phyloP scores from a whole-genome alignment of 2,329 filamentous ascomycete species.

The Truncatella angustata region DNA sequence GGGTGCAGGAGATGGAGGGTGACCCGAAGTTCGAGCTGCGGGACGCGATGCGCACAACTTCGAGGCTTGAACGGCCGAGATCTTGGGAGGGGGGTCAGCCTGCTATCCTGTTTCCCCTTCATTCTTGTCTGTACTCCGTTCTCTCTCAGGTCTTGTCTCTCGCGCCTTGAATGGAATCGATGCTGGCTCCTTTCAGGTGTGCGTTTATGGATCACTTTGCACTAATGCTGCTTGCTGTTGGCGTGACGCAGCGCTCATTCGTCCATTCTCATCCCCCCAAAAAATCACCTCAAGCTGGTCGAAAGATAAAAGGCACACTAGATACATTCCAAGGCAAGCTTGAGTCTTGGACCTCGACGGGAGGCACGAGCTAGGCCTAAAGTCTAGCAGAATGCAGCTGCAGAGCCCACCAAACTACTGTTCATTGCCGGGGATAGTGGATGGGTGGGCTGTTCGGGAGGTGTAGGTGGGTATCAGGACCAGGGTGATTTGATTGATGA shows the following conservation, averaged over 20 bases:
- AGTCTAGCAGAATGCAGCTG: neutral
- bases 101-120: too few relatives aligned
- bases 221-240: neutral
- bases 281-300: neutral
- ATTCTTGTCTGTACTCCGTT: too few relatives aligned
- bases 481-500: conserved; percentile 11
- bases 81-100: too few relatives aligned
- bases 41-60: too few relatives aligned
- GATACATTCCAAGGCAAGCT: conserved; percentile 4
- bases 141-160: too few relatives aligned
- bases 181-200: neutral
- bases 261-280: neutral
- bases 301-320: conserved; percentile 4
- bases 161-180: too few relatives aligned
- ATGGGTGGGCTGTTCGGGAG: neutral
- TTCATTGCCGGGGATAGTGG: conserved; percentile 7
- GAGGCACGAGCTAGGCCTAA: conserved; percentile 11
- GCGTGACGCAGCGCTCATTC: neutral
- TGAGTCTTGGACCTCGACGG: conserved; percentile 6
- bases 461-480: neutral
- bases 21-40: too few relatives aligned
- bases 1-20: too few relatives aligned
- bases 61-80: too few relatives aligned
- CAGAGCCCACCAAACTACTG: conserved; percentile 6
- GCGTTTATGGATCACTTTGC: neutral